Evolutionary conservation across 75 land plant genomes (phyloP).

Genomic region (Picea glauca): DNA sequence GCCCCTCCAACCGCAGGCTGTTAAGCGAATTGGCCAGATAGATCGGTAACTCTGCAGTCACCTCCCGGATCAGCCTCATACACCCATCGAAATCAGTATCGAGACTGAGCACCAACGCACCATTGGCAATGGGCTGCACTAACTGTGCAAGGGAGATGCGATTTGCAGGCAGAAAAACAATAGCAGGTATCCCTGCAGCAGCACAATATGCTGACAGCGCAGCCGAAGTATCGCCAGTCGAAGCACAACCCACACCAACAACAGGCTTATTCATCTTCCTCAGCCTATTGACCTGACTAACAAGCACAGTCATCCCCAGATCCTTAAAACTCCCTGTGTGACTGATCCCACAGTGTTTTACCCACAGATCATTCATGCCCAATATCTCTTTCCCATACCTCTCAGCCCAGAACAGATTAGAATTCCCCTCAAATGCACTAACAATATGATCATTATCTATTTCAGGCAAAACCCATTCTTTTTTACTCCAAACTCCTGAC

Average conservation of each 20-base stretch:
- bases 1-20: conserved; percentile 84
- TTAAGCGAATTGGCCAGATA: conserved; percentile 81
- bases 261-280: conserved; percentile 56
- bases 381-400: conserved; percentile 68
- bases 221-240: conserved; percentile 92
- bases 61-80: conserved; percentile 87
- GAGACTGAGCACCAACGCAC: conserved; percentile 78
- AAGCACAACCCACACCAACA: conserved; percentile 92
- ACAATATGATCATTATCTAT: conserved; percentile 83
- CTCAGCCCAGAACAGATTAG: conserved; percentile 96
- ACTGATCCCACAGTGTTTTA: conserved; percentile 69
- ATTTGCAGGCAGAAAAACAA: conserved; percentile 87
- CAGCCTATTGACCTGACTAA: conserved; percentile 83
- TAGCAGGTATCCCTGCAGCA: conserved; percentile 82
- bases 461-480: conserved; percentile 84
- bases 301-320: conserved; percentile 91
- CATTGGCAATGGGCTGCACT: conserved; percentile 81
- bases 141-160: conserved; percentile 81
- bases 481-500: conserved; percentile 97
- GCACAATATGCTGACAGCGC: conserved; percentile 93
- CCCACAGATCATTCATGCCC: conserved; percentile 68
- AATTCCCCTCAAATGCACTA: conserved; percentile 86
- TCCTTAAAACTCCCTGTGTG: conserved; percentile 95
- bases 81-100: conserved; percentile 97
- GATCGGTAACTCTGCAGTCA: conserved; percentile 78